Conservation (phyloP, 306 rosid species). For the Purshia tridentata region DNA sequence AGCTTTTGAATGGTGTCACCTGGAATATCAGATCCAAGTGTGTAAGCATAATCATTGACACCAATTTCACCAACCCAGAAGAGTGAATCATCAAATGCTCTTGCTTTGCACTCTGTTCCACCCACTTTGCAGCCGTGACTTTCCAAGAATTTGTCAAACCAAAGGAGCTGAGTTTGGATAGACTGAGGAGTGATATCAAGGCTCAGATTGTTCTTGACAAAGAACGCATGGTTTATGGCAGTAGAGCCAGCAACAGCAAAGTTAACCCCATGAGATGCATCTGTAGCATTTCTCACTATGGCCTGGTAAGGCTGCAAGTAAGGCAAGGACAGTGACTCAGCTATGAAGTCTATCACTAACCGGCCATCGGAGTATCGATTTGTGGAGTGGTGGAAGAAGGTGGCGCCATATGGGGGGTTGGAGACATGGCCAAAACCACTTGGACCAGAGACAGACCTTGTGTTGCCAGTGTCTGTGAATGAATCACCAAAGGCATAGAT, state of each 20-base stretch:
- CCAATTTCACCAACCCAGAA: slow-evolving; percentile 99
- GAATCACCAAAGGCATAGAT: slow-evolving; percentile 92
- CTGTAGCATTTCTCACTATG: slow-evolving; percentile 24
- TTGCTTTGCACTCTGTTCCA: slow-evolving; percentile 33
- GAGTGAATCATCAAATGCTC: slow-evolving; percentile 54
- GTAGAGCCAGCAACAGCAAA: slow-evolving; percentile 95
- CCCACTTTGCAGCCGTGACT: slow-evolving; percentile 39
- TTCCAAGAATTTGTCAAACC: slow-evolving; percentile 68
- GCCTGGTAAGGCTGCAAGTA: slow-evolving; percentile 60
- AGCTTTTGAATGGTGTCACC: slow-evolving; percentile 56
- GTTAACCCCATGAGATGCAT: slow-evolving; percentile 59
- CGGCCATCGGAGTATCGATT: slow-evolving; percentile 90
- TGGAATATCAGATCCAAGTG: slow-evolving; percentile 61
- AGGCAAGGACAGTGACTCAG: slow-evolving; percentile 71
- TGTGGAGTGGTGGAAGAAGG: slow-evolving; percentile 82
- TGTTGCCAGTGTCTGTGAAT: slow-evolving; percentile 95
- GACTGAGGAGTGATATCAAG: slow-evolving; percentile 73
- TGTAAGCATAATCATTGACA: slow-evolving; percentile 91
- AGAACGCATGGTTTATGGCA: slow-evolving; percentile 71
- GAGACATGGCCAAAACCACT: slow-evolving; percentile 78
- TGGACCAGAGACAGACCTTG: slow-evolving; percentile 63
- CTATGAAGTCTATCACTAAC: slow-evolving; percentile 77
- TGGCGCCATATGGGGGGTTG: slow-evolving; percentile 65
- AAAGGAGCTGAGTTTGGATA: slow-evolving; percentile 66
- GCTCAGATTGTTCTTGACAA: slow-evolving; percentile 67